Conservation (phyloP, 2,329 filamentous ascomycete species). For the Neurospora sp. region DNA sequence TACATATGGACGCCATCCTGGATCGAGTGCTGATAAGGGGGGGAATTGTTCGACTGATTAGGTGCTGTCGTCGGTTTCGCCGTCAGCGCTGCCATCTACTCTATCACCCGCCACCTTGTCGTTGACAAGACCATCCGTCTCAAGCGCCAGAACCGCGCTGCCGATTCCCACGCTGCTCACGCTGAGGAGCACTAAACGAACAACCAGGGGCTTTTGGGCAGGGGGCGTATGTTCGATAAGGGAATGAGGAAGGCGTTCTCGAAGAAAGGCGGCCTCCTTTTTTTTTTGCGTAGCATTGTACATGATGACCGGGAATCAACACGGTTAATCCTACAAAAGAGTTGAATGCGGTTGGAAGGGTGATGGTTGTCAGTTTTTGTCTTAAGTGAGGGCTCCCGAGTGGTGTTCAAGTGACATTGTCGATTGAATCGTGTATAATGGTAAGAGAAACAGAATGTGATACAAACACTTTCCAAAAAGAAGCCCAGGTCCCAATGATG, state of each 20-base stretch:
- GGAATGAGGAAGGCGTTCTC: constrained; percentile 4
- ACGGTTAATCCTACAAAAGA: not conserved
- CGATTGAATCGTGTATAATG: not conserved
- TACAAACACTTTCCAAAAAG: not conserved
- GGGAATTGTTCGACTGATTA: constrained; percentile 24
- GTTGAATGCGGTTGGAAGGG: not conserved
- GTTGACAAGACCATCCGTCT: constrained; percentile 91
- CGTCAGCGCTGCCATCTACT: constrained; percentile 72
- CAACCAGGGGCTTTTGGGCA: constrained; percentile 6
- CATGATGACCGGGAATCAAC: constrained; percentile 9
- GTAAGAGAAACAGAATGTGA: not conserved
- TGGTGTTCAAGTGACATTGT: not conserved
- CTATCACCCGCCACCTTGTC: constrained; percentile 68
- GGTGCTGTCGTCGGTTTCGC: constrained; percentile 84
- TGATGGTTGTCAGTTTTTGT: not conserved
- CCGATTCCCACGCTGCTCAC: constrained; percentile 26
- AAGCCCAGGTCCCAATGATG: not conserved
- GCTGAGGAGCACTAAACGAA: constrained; percentile 22
- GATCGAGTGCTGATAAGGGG: not conserved
- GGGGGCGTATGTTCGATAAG: constrained; percentile 9
- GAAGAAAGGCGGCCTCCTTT: constrained; percentile 1
- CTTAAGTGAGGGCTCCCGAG: not conserved
- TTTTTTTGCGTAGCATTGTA: constrained; percentile 15
- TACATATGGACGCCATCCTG: constrained; percentile 15
- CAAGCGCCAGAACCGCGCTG: constrained; percentile 54